Percentiles rank a stretch among this genome's conserved stretches.
These are phyloP conservation scores for Fusarium austroafricanum DNA, from an alignment of 2,329 filamentous ascomycete genomes.

Conservation along the genomic window DNA sequence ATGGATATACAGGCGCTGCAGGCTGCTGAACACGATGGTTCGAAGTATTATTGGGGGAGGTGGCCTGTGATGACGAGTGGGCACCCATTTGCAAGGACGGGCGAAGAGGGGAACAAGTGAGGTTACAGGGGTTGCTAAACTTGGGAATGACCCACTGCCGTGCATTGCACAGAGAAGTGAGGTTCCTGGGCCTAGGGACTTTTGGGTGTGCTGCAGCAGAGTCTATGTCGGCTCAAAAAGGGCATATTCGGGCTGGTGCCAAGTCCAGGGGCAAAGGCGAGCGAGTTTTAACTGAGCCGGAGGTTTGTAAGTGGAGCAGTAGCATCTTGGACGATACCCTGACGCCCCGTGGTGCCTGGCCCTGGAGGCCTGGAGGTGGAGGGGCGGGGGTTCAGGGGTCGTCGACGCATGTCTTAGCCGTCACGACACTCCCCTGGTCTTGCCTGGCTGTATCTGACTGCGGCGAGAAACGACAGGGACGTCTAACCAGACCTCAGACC, in stretches of 20 bases:
- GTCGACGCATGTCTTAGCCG: constrained; percentile 35
- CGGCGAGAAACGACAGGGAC: constrained; percentile 10
- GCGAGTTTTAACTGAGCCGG: constrained; percentile 37
- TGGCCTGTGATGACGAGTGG: constrained; percentile 42
- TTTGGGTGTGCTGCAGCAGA: constrained; percentile 22
- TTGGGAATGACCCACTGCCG: constrained; percentile 35
- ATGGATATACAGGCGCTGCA: constrained; percentile 35
- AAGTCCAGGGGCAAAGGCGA: constrained; percentile 35
- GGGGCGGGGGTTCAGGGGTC: constrained; percentile 34
- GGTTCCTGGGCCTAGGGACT: constrained; percentile 22
- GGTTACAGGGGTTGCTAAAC: constrained; percentile 33
- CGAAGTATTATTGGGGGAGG: constrained; percentile 41
- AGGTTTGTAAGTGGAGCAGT: constrained; percentile 38
- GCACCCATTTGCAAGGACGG: constrained; percentile 33
- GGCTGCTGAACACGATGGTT: constrained; percentile 33
- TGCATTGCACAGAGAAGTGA: constrained; percentile 6
- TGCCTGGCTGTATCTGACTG: constrained; percentile 14
- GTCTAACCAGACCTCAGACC: constrained; percentile 20
- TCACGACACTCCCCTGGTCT: constrained; percentile 31
- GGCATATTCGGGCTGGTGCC: constrained; percentile 27
- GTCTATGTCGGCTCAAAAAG: constrained; percentile 19
- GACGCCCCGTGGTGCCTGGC: background rate
- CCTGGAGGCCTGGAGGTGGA: constrained; percentile 16
- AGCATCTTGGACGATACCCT: constrained; percentile 15
- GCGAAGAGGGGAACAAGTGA: constrained; percentile 32